Evolutionary conservation across 2,329 filamentous ascomycete genomes (phyloP).

Genomic region (Trichophyton mentagrophytes): DNA sequence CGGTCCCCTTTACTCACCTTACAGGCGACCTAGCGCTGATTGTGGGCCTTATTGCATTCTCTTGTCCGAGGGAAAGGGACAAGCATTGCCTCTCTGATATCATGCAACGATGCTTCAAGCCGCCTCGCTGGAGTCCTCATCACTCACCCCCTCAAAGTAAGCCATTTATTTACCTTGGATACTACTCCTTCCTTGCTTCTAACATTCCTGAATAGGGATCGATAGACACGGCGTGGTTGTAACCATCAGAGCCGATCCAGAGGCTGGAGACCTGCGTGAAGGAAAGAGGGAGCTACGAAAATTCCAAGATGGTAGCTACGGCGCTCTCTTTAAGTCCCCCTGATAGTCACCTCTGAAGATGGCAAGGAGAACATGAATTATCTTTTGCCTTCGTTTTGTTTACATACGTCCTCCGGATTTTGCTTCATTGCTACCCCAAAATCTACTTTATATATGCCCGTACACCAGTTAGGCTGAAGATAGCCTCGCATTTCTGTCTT

Average conservation of each 20-base stretch:
- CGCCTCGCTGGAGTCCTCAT: constrained; percentile 13
- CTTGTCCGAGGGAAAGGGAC: constrained; percentile 5
- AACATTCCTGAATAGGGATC: constrained; percentile 5
- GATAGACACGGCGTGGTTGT: constrained; percentile 11
- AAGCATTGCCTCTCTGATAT: not conserved
- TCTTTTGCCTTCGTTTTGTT: not conserved
- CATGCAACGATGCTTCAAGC: constrained; percentile 11
- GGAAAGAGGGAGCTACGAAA: not conserved
- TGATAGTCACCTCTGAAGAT: not conserved
- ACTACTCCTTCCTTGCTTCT: not conserved
- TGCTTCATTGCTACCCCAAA: not conserved
- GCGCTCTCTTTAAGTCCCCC: constrained; percentile 6
- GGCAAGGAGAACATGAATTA: not conserved
- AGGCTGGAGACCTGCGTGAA: not conserved
- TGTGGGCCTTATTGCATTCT: constrained; percentile 17
- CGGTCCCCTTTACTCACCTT: constrained; percentile 6
- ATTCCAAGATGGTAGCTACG: constrained; percentile 7
- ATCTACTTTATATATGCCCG: not conserved
- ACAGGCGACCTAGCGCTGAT: constrained; percentile 16
- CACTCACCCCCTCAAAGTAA: constrained; percentile 9
- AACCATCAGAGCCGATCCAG: constrained; percentile 8
- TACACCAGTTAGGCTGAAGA: not conserved
- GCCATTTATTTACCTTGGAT: not conserved
- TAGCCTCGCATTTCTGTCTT: not conserved
- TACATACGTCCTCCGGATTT: not conserved